Evolutionary conservation across 306 rosid genomes (phyloP), one percentile per base, ranked within the genome.

Genomic region (Notholithocarpus densiflorus): DNA sequence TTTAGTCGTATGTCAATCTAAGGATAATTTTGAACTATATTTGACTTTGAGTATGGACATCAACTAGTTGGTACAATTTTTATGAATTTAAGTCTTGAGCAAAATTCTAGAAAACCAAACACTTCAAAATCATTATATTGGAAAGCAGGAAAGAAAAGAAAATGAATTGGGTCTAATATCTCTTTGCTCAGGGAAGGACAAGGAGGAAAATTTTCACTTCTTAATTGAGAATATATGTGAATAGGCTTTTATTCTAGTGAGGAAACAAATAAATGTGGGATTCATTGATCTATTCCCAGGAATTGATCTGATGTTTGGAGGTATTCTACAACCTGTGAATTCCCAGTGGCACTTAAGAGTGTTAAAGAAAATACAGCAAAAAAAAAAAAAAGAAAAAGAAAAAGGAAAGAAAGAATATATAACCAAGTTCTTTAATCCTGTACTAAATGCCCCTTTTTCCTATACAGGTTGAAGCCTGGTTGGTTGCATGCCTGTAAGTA

Each of bases 161-260:
- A 34, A 34, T 6, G 24, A 57, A 57, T 61, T 0, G 18, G 5
- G n/a, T 4, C 26, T 48, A 26, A 34, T 56, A 65, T 21, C 60
- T 52, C 43, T 51, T 75, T 56, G 29, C 17, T 70, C 14, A 14
- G 24, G 54, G 59, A 77, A 78, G 78, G 68, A 40, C 2, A 21
- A 81, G 9, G 15, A 8, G 19, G 27, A 71, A 21, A 48, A 31
- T n/a, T 23, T 34, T 34, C 0, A 34, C 69, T 80, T 78, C 93
- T 89, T 89, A 88, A 94, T 97, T 82, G 97, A 87, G 80, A 94
- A 94, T 82, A 94, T 94, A 76, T 92, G 95, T 43, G 97, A 87
- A 85, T 92, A 92, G 60, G 97, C 98, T 88, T 92, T 94, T 81
- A 91, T 61, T 73, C 98, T 97, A 2, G 97, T 92, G 85, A 92